Percentiles rank a stretch among this genome's conserved stretches.
Evolutionary conservation across 1,139 yeast species (phyloP).

Genomic region (Suhomyces anneliseae): DNA sequence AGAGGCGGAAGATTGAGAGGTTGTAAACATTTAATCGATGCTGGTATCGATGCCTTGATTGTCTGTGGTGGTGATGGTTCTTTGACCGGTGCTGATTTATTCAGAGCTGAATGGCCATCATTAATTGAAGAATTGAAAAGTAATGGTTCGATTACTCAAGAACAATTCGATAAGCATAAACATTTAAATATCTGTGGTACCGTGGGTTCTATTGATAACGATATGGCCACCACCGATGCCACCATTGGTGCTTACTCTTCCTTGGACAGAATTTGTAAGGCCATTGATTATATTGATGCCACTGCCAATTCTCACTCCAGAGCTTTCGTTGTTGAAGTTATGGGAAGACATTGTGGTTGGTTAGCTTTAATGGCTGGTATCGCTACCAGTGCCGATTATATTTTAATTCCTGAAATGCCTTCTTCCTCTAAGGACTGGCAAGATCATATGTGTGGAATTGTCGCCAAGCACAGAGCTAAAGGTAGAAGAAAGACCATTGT

Average conservation of each 20-base stretch:
- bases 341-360: constrained; percentile 99
- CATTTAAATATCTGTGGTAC: constrained; percentile 89
- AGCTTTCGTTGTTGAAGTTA: constrained; percentile 96
- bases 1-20: constrained; percentile 80
- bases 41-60: constrained; percentile 91
- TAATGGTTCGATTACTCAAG: constrained; percentile 53
- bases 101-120: constrained; percentile 93
- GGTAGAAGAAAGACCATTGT: constrained; percentile 95
- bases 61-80: constrained; percentile 99
- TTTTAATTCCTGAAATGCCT: constrained; percentile 87
- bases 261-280: constrained; percentile 87
- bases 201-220: constrained; percentile 96
- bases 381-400: constrained; percentile 92
- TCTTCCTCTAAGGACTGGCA: constrained; percentile 67
- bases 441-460: constrained; percentile 69
- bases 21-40: constrained; percentile 77
- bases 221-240: constrained; percentile 94
- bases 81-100: constrained; percentile 92
- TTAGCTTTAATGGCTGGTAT: constrained; percentile 94
- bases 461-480: constrained; percentile 71
- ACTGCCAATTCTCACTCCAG: constrained; percentile 96
- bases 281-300: constrained; percentile 93
- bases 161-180: constrained; percentile 58
- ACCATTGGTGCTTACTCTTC: constrained; percentile 97
- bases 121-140: constrained; percentile 68